phyloP scores from a whole-genome alignment of 1,139 yeast genomes.

The Candida gigantensis region DNA sequence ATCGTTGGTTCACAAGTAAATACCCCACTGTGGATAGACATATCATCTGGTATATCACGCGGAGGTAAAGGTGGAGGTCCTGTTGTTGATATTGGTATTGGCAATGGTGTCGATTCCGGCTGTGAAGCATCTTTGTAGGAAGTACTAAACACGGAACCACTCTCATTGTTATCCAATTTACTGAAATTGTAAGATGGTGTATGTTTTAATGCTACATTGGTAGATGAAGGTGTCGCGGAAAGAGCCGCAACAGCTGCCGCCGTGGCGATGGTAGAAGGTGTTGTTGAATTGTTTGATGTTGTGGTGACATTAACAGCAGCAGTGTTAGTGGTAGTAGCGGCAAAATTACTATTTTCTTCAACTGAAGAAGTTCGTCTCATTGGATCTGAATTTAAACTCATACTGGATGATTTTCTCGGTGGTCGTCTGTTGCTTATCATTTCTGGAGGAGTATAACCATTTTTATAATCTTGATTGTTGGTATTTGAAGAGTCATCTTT shows the following conservation, averaged over 20 bases:
- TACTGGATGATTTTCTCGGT: slow-evolving; percentile 26
- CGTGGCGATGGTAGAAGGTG: background rate
- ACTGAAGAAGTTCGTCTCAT: slow-evolving; percentile 1
- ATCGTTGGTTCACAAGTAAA: slow-evolving; percentile 16
- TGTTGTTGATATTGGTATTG: too few species aligned
- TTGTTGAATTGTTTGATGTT: background rate
- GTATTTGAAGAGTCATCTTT: slow-evolving; percentile 35
- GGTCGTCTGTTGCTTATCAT: slow-evolving; percentile 62
- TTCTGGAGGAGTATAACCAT: slow-evolving; percentile 55
- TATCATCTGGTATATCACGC: slow-evolving; percentile 6
- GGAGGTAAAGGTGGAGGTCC: slow-evolving; percentile 8
- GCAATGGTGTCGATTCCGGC: background rate
- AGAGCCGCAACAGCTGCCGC: slow-evolving; percentile 4
- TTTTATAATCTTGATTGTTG: slow-evolving; percentile 5
- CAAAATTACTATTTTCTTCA: background rate
- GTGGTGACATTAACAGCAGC: background rate
- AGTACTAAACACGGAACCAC: background rate
- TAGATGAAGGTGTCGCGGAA: slow-evolving; percentile 1
- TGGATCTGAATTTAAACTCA: background rate
- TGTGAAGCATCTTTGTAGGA: slow-evolving; percentile 1
- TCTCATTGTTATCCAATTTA: slow-evolving; percentile 8
- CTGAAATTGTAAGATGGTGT: slow-evolving; percentile 20
- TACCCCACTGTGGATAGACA: slow-evolving; percentile 11
- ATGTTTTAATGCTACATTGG: background rate
- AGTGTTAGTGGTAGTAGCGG: background rate